Evolutionary conservation across 768 basidiomycete species (phyloP), one percentile per base, ranked within the genome.

Genomic region (Kwoniella sp.): DNA sequence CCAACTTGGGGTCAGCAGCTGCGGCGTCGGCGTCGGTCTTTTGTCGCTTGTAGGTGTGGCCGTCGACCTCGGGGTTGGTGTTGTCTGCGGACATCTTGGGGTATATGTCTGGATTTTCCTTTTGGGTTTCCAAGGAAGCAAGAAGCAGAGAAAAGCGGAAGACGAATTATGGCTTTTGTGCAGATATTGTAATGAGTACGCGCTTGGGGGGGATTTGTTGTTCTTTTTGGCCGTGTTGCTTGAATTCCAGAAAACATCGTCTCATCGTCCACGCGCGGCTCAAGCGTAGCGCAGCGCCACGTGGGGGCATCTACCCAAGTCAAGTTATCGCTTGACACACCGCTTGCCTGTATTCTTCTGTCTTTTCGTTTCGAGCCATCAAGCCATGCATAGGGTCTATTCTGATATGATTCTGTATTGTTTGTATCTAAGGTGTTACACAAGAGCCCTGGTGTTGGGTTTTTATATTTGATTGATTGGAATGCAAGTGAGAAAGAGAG

Each of bases 1-100:
- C 69, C 26, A 70, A 66, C 54, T 77, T 77, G 0, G 45, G 41
- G 48, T 65, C 63, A 4, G 48, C 26, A n/a, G 63, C 38, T 20
- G 55, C 55, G 12, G 50, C 11, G 26, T 65, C 58, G 45, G 20
- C 41, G 37, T 58, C 63, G 9, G 45, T 53, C 38, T 65, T 59
- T 55, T 65, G 63, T 22, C 63, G 50, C 28, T 58, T 59, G 55
- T 65, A 65, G 9, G 57, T 58, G 52, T 65, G 63, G 2, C 63
- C 63, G 52, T 65, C 63, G 30, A 65, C 38, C 22, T 65, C 63
- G 38, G 63, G 63, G 52, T 65, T 65, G 51, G 50, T 51, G 23
- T 51, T 17, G 50, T 51, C 50, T 13, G 23, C 50, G 2, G 50
- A 51, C 50, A 51, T 51, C 4, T 51, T 51, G 47, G 15, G 7